These are phyloP conservation scores for Xerocomus brunneocitrinus DNA, from an alignment of 768 basidiomycete genomes.

Conservation along the genomic window DNA sequence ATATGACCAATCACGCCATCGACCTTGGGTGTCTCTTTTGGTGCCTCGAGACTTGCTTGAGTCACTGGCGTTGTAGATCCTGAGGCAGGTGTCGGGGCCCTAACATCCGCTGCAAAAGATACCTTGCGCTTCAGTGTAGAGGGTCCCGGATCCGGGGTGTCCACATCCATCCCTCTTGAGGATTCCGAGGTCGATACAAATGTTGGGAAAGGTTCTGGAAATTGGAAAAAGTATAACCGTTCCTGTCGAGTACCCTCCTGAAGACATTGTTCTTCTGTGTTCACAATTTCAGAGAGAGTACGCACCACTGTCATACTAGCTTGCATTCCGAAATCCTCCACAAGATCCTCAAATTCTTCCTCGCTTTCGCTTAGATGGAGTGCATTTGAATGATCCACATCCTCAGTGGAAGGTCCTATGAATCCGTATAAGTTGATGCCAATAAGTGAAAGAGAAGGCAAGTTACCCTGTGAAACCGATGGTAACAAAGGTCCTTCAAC, in stretches of 20 bases:
- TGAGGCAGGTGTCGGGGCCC: constrained; percentile 37
- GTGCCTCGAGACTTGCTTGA: constrained; percentile 16
- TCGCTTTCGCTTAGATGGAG: constrained; percentile 72
- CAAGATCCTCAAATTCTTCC: constrained; percentile 72
- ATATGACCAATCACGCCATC: constrained; percentile 83
- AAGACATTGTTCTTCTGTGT: background rate
- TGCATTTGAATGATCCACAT: constrained; percentile 52
- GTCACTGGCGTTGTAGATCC: constrained; percentile 19
- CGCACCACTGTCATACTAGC: constrained; percentile 38
- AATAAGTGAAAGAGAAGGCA: background rate
- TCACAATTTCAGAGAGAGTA: background rate
- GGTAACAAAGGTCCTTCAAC: constrained; percentile 37
- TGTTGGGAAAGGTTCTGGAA: constrained; percentile 78
- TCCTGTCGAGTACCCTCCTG: constrained; percentile 57
- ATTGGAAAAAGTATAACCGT: constrained; percentile 84
- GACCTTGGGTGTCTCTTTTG: constrained; percentile 36
- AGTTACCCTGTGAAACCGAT: constrained; percentile 30
- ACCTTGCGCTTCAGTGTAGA: constrained; percentile 41
- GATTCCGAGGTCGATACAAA: constrained; percentile 44
- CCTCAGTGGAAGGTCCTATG: constrained; percentile 13
- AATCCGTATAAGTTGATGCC: background rate
- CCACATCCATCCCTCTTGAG: constrained; percentile 33
- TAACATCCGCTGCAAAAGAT: constrained; percentile 61
- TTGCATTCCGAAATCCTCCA: constrained; percentile 59
- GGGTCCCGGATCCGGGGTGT: constrained; percentile 24